Evolutionary conservation across 2,329 filamentous ascomycete species (phyloP).

Genomic region (Plectosphaerella cucumerina): DNA sequence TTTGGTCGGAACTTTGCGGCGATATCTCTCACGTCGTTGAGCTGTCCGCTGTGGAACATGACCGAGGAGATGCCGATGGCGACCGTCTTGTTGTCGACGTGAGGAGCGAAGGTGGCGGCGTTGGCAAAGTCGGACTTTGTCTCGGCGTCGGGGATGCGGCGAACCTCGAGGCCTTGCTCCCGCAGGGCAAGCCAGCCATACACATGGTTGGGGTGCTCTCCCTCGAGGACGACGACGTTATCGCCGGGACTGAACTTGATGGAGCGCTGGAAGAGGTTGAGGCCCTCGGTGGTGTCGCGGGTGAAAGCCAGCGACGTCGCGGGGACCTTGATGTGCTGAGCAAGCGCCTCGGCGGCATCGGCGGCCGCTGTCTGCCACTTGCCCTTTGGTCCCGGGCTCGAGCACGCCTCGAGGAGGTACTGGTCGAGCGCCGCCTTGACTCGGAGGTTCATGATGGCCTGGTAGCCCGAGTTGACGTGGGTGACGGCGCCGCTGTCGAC

Average conservation of each 20-base stretch:
- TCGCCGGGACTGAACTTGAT: slow-evolving; percentile 19
- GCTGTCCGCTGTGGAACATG: slow-evolving; percentile 27
- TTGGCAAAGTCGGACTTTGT: slow-evolving; percentile 7
- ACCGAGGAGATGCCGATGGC: slow-evolving; percentile 25
- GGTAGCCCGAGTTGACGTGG: neutral
- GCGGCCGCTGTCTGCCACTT: slow-evolving; percentile 16
- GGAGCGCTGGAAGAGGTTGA: slow-evolving; percentile 20
- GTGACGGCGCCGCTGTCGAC: neutral
- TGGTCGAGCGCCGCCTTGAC: neutral
- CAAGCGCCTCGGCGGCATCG: slow-evolving; percentile 17
- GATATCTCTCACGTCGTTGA: slow-evolving; percentile 22
- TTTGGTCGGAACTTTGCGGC: slow-evolving; percentile 16
- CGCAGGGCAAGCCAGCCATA: slow-evolving; percentile 24
- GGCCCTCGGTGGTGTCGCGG: slow-evolving; percentile 26
- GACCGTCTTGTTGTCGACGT: slow-evolving; percentile 21
- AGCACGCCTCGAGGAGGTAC: neutral
- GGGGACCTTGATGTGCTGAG: slow-evolving; percentile 21
- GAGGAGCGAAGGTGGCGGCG: slow-evolving; percentile 20
- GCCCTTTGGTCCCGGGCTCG: neutral
- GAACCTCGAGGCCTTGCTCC: slow-evolving; percentile 20
- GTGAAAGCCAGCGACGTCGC: slow-evolving; percentile 20
- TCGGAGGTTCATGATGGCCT: neutral
- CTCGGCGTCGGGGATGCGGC: slow-evolving; percentile 15
- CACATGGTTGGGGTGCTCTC: slow-evolving; percentile 25
- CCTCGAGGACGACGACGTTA: slow-evolving; percentile 26